These are phyloP conservation scores for Sutorius eximius DNA, from an alignment of 1,284 basidiomycete genomes.

Conservation along the genomic window DNA sequence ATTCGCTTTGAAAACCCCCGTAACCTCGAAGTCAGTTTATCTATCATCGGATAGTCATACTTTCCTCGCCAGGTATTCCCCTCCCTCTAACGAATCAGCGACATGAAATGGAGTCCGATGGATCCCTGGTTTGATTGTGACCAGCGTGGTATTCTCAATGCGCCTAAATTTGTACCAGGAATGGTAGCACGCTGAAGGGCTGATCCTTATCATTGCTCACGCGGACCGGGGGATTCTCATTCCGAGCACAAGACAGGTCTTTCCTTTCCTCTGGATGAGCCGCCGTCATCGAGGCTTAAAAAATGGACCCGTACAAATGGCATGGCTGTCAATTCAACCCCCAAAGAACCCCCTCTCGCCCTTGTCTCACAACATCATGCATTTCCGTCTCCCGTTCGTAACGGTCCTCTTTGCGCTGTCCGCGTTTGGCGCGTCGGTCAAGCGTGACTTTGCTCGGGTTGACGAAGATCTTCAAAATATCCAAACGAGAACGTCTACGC, in stretches of 20 bases:
- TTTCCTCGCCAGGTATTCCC: background rate
- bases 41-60: too few species aligned
- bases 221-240: background rate
- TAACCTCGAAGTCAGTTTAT: too few species aligned
- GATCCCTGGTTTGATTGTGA: background rate
- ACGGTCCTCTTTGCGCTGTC: conserved; percentile 9
- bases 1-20: too few species aligned
- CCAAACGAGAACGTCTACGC: accelerated
- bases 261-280: background rate
- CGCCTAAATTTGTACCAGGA: background rate
- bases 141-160: background rate
- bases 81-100: background rate
- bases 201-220: background rate
- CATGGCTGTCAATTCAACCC: background rate
- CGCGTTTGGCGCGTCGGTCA: conserved; percentile 12
- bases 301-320: background rate
- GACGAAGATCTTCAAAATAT: background rate
- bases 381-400: conserved; percentile 8
- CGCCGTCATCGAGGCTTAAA: conserved; percentile 6
- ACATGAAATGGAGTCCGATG: background rate
- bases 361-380: conserved; percentile 4
- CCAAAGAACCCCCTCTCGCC: background rate
- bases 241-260: background rate
- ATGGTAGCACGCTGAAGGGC: background rate
- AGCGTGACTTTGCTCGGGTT: conserved; percentile 3